These are phyloP conservation scores for Vitis amurensis DNA, from an alignment of 164 flowering plant genomes.

Conservation along the genomic window DNA sequence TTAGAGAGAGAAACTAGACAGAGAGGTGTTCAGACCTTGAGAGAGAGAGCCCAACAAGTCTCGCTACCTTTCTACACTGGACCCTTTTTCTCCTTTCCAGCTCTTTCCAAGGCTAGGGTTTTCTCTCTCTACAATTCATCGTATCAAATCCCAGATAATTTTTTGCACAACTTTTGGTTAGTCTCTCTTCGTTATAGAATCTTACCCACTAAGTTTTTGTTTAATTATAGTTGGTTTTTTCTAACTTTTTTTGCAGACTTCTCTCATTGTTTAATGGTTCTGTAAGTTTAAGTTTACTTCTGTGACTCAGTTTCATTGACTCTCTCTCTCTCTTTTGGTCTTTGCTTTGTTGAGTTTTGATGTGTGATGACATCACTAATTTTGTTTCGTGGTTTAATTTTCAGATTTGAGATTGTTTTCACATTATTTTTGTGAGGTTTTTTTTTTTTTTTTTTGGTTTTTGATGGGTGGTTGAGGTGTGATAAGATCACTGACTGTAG, in stretches of 20 bases:
- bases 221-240: neutral
- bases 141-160: neutral
- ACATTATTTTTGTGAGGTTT: constrained; percentile 1
- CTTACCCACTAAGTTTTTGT: constrained; percentile 25
- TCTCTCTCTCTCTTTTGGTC: too few relatives aligned
- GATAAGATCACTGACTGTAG: neutral
- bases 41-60: too few relatives aligned
- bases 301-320: too few relatives aligned
- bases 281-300: too few relatives aligned
- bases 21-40: too few relatives aligned
- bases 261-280: too few relatives aligned
- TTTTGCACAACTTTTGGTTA: too few relatives aligned
- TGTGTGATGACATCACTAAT: too few relatives aligned
- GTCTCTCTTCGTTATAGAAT: constrained; percentile 7
- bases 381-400: constrained; percentile 4
- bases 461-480: neutral
- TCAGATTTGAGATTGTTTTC: constrained; percentile 16
- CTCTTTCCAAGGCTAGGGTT: constrained; percentile 11
- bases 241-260: constrained; percentile 7
- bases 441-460: neutral
- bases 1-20: too few relatives aligned
- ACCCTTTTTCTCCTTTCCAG: neutral
- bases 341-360: too few relatives aligned
- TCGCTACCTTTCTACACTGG: too few relatives aligned
- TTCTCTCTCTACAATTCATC: neutral